These are phyloP conservation scores for Lithospermum erythrorhizon DNA, from an alignment of 257 asterid genomes.

Conservation along the genomic window DNA sequence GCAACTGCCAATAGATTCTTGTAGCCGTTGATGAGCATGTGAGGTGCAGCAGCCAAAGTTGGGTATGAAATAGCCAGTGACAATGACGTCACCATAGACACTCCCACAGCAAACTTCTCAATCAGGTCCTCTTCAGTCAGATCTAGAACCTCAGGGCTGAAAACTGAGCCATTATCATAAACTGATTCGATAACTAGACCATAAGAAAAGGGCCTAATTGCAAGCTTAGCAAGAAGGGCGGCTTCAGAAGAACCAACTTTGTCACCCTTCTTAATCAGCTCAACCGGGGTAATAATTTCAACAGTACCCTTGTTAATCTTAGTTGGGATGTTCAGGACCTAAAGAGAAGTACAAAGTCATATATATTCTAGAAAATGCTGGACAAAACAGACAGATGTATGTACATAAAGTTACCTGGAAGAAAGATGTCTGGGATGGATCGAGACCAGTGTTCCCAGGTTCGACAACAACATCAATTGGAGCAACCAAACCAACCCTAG, in stretches of 20 bases:
- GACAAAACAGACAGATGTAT: too few relatives aligned
- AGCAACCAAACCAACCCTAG: constrained; percentile 92
- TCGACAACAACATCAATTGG: constrained; percentile 92
- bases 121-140: constrained; percentile 78
- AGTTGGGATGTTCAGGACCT: constrained; percentile 94
- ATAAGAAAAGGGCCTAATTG: constrained; percentile 86
- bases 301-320: constrained; percentile 99
- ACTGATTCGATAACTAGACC: constrained; percentile 62
- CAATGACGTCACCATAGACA: constrained; percentile 62
- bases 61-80: constrained; percentile 74
- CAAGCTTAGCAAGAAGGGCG: constrained; percentile 84
- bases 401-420: constrained; percentile 47
- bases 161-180: constrained; percentile 81
- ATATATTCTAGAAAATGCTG: too few relatives aligned
- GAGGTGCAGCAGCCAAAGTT: constrained; percentile 84
- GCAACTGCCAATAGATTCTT: constrained; percentile 73
- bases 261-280: constrained; percentile 94
- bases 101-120: constrained; percentile 66
- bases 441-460: constrained; percentile 94
- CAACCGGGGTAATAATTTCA: constrained; percentile 93
- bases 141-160: constrained; percentile 82
- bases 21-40: constrained; percentile 75
- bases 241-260: constrained; percentile 98
- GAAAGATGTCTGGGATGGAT: constrained; percentile 93
- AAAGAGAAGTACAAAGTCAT: neutral